Conservation (phyloP, 2,329 filamentous ascomycete species). For the Xylaria sp. region DNA sequence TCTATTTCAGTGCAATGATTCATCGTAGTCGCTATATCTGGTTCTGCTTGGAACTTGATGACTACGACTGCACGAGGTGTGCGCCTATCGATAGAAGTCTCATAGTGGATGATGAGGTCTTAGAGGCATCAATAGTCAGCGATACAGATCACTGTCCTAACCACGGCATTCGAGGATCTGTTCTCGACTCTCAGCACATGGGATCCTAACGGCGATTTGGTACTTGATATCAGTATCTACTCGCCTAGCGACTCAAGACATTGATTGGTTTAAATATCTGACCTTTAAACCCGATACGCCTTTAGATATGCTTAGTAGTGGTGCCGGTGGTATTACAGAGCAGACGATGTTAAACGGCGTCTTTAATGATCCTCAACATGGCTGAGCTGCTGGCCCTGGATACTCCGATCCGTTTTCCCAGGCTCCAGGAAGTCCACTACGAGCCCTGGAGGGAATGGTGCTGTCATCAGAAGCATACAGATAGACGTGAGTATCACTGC, state of each 20-base stretch:
- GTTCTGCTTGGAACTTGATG: slow-evolving; percentile 48
- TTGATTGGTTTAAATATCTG: slow-evolving; percentile 53
- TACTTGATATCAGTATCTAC: slow-evolving; percentile 54
- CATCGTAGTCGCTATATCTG: slow-evolving; percentile 48
- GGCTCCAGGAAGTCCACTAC: slow-evolving; percentile 49
- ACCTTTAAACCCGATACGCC: slow-evolving; percentile 45
- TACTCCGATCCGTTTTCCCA: slow-evolving; percentile 44
- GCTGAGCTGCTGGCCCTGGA: slow-evolving; percentile 37
- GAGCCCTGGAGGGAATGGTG: slow-evolving; percentile 50
- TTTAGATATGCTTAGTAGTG: slow-evolving; percentile 23
- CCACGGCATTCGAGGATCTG: slow-evolving; percentile 47
- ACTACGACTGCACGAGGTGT: slow-evolving; percentile 44
- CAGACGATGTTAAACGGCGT: slow-evolving; percentile 24
- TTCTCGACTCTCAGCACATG: slow-evolving; percentile 50
- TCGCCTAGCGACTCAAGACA: slow-evolving; percentile 53
- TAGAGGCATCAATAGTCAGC: slow-evolving; percentile 36
- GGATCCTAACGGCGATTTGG: slow-evolving; percentile 49
- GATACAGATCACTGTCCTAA: slow-evolving; percentile 44
- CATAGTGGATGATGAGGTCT: slow-evolving; percentile 9
- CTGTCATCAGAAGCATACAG: slow-evolving; percentile 13
- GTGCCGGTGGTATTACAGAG: slow-evolving; percentile 3
- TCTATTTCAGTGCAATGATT: slow-evolving; percentile 46
- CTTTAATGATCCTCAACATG: slow-evolving; percentile 41
- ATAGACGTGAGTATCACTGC: slow-evolving; percentile 23
- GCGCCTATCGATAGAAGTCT: neutral